These are phyloP conservation scores for Pyricularia pennisetigena DNA, from an alignment of 2,329 filamentous ascomycete species.

Conservation along the genomic window DNA sequence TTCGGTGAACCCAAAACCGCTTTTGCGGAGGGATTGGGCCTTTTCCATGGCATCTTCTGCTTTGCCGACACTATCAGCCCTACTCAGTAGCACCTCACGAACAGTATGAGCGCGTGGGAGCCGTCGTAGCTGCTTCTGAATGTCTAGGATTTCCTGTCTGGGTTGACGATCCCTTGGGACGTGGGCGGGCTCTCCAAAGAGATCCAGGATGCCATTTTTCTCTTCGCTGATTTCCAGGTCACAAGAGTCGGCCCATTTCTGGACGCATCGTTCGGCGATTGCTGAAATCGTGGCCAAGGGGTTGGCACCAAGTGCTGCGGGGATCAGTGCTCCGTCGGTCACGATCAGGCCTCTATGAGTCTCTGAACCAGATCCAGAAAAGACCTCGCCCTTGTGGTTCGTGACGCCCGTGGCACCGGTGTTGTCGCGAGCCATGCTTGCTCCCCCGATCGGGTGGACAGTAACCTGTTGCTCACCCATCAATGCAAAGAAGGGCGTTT, in stretches of 20 bases:
- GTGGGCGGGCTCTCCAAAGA: constrained; percentile 42
- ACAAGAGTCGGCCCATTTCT: constrained; percentile 32
- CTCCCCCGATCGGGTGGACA: constrained; percentile 58
- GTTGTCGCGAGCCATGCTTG: constrained; percentile 50
- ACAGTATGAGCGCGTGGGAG: constrained; percentile 13
- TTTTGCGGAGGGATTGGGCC: constrained; percentile 32
- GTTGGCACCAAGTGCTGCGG: constrained; percentile 54
- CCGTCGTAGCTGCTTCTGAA: constrained; percentile 8
- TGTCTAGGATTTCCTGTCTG: constrained; percentile 1
- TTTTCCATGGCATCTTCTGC: constrained; percentile 27
- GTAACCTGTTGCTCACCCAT: constrained; percentile 50
- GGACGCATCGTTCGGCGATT: constrained; percentile 54
- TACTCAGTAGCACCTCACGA: constrained; percentile 21
- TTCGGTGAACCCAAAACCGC: constrained; percentile 51
- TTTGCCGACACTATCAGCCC: constrained; percentile 17
- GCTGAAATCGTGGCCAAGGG: constrained; percentile 61
- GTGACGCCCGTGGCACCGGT: constrained; percentile 47
- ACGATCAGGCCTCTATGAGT: constrained; percentile 49
- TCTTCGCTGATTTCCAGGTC: constrained; percentile 33
- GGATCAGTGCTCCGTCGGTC: constrained; percentile 51
- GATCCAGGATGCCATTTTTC: constrained; percentile 37
- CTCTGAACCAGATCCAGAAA: constrained; percentile 38
- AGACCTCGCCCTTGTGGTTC: constrained; percentile 52
- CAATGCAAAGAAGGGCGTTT: constrained; percentile 47
- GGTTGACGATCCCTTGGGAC: background rate